Evolutionary conservation across 768 basidiomycete genomes (phyloP), one percentile per base, ranked within the genome.

Genomic region (Tephrocybe rancida): DNA sequence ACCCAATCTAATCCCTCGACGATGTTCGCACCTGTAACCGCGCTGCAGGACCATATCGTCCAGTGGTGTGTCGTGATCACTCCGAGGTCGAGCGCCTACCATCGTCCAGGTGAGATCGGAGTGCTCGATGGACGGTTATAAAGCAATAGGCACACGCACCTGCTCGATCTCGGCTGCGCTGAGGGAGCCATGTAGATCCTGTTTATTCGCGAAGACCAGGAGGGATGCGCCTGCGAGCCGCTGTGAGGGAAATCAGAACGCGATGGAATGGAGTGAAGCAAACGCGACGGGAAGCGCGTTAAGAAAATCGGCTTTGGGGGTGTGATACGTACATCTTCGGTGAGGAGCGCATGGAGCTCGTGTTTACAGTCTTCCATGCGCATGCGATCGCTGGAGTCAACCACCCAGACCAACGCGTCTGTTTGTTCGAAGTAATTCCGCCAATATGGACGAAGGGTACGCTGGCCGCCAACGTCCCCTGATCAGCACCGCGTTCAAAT

Each of bases 381-480:
- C 75, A 93, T 79, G 37, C 90, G 82, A 73, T 98, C 96, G 32
- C 89, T 83, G 0, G 95, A 96, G 74, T 99, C 97, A 37, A 99
- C 95, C 16, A 99, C 96, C 97, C 97, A 99, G 29, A 98, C 94
- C 39, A 99, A 78, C 6, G 91, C 96, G 71, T 98, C 97, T 9
- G 97, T 98, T 71, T 95, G 92, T 71, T 99, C 97, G 61, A 98
- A 98, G 73, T 98, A 98, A 70, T 98, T 99, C 22, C 93, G 79
- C 97, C 97, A 99, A 70, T 98, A 98, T 6, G 97, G 96, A 26
- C 97, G 83, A 47, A 99, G 85, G 0, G 93, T 95, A 52, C 88
- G 85, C 70, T 99, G 97, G 21, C 97, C 96, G 30, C 97, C 97
- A 30, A 98, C 94, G 68, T 99, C 97, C 97, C 96, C 95, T 98